Percentiles rank a stretch among this genome's conserved stretches.
These are phyloP conservation scores for Erythrobasidium yunnanense DNA, from an alignment of 768 basidiomycete species.

Conservation along the genomic window DNA sequence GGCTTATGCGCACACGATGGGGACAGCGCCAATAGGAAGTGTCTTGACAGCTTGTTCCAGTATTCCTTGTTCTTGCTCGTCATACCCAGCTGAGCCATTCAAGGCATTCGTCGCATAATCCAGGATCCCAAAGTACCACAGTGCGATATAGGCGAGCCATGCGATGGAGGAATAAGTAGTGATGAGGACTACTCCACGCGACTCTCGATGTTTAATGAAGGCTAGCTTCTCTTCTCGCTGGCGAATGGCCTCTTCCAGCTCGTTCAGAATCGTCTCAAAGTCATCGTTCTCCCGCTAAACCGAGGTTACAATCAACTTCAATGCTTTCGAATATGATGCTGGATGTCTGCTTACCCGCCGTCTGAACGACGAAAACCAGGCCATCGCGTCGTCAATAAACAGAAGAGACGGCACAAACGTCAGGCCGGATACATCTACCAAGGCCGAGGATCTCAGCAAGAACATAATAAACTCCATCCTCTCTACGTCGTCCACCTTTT, in stretches of 20 bases:
- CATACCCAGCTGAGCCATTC: background rate
- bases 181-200: conserved; percentile 61
- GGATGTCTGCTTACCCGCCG: background rate
- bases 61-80: conserved; percentile 36
- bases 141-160: conserved; percentile 49
- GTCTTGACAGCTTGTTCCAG: conserved; percentile 45
- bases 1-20: conserved; percentile 56
- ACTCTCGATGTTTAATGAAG: conserved; percentile 65
- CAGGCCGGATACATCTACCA: too few relatives aligned
- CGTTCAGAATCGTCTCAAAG: conserved; percentile 21
- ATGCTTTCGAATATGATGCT: too few relatives aligned
- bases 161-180: conserved; percentile 64
- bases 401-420: background rate
- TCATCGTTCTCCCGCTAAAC: conserved; percentile 6
- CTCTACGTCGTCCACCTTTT: too few relatives aligned
- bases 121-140: conserved; percentile 38
- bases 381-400: too few relatives aligned
- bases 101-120: background rate
- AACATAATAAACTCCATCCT: too few relatives aligned
- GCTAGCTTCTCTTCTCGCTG: conserved; percentile 18
- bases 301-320: too few relatives aligned
- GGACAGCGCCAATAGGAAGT: conserved; percentile 59
- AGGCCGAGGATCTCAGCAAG: too few relatives aligned
- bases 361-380: background rate
- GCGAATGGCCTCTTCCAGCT: conserved; percentile 16